Percentiles rank a stretch among this genome's conserved stretches.
Evolutionary conservation across 495 filamentous ascomycete genomes (phyloP).

Genomic region (Talaromyces nanjingensis): DNA sequence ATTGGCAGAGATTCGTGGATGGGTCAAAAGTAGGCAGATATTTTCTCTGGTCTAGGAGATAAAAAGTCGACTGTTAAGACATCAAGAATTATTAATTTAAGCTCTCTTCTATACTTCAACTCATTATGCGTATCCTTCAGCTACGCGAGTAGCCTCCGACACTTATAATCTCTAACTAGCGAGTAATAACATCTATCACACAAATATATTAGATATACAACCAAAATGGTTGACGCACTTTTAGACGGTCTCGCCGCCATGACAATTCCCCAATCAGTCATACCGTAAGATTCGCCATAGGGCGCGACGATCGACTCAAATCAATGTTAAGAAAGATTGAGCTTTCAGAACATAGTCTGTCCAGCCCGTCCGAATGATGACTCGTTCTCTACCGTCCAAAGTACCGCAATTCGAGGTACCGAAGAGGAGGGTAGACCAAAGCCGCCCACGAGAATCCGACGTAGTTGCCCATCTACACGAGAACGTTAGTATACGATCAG

Average conservation of each 20-base stretch:
- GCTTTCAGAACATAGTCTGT: background rate
- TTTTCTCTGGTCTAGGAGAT: too few species aligned
- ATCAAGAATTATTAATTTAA: background rate
- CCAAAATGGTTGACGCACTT: background rate
- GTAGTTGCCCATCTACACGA: slow-evolving; percentile 41
- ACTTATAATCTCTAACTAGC: background rate
- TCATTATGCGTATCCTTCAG: background rate
- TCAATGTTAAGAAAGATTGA: background rate
- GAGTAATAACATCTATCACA: background rate
- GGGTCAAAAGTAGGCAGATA: too few species aligned
- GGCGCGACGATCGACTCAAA: too few species aligned
- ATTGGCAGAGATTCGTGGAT: too few species aligned
- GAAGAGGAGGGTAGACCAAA: slow-evolving; percentile 42
- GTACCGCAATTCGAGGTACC: slow-evolving; percentile 40
- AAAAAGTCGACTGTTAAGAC: too few species aligned
- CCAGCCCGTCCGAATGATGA: background rate
- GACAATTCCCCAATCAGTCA: background rate
- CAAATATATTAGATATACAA: background rate
- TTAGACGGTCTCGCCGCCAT: background rate
- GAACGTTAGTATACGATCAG: slow-evolving; percentile 2
- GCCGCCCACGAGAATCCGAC: slow-evolving; percentile 43
- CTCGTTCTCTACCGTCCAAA: slow-evolving; percentile 28
- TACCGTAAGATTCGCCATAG: too few species aligned
- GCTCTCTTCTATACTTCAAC: background rate
- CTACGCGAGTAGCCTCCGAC: background rate